Evolutionary conservation across 345 rosid genomes (phyloP).

Genomic region (Cardamine occulta): DNA sequence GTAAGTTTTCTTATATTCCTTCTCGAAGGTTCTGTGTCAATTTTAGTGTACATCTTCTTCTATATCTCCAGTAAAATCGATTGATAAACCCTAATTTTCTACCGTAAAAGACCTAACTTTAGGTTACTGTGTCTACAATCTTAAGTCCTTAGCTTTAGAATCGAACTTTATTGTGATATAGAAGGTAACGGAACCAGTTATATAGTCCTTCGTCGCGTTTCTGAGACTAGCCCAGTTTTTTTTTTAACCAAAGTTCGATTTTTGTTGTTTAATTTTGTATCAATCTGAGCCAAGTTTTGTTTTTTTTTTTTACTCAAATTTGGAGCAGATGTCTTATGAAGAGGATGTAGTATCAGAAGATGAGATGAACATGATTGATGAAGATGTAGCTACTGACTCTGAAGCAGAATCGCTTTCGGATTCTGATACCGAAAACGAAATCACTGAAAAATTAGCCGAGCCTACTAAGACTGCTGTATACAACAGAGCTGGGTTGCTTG

Average conservation of each 20-base stretch:
- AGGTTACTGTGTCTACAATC: background rate
- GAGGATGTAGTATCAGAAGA: constrained; percentile 51
- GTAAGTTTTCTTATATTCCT: constrained; percentile 4
- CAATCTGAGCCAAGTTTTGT: background rate
- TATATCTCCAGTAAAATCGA: background rate
- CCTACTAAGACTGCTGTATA: constrained; percentile 64
- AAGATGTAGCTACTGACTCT: constrained; percentile 44
- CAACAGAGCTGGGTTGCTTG: constrained; percentile 67
- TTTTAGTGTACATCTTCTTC: background rate
- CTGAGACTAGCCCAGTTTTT: background rate
- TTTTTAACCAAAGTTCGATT: background rate
- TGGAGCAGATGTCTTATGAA: constrained; percentile 42
- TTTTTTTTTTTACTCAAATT: background rate
- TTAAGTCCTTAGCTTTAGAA: constrained; percentile 9
- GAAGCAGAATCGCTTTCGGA: constrained; percentile 62
- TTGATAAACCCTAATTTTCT: constrained; percentile 20
- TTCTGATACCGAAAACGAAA: constrained; percentile 63
- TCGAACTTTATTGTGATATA: background rate
- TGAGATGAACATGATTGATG: constrained; percentile 49
- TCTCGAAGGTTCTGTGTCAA: background rate
- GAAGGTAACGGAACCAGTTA: background rate
- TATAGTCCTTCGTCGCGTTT: background rate
- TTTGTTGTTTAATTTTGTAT: background rate
- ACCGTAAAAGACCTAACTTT: constrained; percentile 4
- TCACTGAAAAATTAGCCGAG: constrained; percentile 58